phyloP scores from a whole-genome alignment of 2,329 filamentous ascomycete species.

The Aspergillus sp. region DNA sequence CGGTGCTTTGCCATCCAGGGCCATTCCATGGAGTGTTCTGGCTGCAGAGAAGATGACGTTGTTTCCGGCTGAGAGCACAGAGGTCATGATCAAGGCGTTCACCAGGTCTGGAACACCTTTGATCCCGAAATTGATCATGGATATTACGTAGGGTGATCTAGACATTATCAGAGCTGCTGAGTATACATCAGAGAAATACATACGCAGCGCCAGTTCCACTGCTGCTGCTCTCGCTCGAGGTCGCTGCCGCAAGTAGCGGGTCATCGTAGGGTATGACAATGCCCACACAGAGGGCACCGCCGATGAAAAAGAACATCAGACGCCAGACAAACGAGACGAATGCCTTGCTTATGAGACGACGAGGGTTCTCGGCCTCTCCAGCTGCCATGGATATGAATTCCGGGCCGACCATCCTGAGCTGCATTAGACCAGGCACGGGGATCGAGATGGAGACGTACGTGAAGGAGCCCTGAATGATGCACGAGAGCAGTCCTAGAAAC shows the following conservation, averaged over 20 bases:
- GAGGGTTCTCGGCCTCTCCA: conserved; percentile 1
- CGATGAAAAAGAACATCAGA: conserved; percentile 3
- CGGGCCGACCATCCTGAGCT: conserved; percentile 56
- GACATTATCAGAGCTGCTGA: not conserved
- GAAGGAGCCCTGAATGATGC: conserved; percentile 68
- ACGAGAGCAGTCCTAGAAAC: conserved; percentile 57
- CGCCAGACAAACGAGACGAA: not conserved
- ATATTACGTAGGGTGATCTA: conserved; percentile 4
- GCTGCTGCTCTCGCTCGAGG: not conserved
- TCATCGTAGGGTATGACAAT: not conserved
- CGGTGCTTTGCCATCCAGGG: not conserved
- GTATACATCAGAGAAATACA: not conserved
- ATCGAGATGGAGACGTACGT: conserved; percentile 34
- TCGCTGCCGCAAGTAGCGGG: not conserved
- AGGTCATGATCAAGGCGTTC: conserved; percentile 2
- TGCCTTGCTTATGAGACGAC: not conserved
- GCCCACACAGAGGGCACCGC: not conserved
- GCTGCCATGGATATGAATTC: conserved; percentile 43
- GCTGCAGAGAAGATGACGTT: not conserved
- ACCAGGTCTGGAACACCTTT: not conserved
- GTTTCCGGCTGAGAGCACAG: conserved; percentile 1
- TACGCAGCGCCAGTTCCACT: conserved; percentile 2
- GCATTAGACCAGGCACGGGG: not conserved
- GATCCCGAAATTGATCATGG: not conserved
- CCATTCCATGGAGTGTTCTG: not conserved